Evolutionary conservation across 768 basidiomycete genomes (phyloP).

Genomic region (Mycena crocata): DNA sequence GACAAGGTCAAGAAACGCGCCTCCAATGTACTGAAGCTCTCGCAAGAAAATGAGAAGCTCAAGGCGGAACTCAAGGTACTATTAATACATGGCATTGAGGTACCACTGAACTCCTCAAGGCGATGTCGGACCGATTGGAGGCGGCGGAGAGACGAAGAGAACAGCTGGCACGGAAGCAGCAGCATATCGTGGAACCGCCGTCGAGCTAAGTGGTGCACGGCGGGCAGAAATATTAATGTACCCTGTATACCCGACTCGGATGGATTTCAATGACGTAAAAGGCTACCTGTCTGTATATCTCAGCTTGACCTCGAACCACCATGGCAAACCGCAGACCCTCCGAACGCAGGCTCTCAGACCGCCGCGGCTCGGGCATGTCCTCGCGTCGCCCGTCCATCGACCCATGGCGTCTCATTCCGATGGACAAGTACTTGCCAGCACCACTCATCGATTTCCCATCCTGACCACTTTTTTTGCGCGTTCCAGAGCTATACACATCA

Average conservation of each 20-base stretch:
- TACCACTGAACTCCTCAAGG: constrained; percentile 41
- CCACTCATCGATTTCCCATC: constrained; percentile 15
- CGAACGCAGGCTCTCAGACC: constrained; percentile 57
- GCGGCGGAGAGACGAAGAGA: constrained; percentile 75
- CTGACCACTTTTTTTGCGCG: constrained; percentile 28
- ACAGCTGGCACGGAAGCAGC: constrained; percentile 54
- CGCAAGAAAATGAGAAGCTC: constrained; percentile 84
- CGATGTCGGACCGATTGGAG: constrained; percentile 80
- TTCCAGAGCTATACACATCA: constrained; percentile 60
- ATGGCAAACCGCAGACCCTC: constrained; percentile 58
- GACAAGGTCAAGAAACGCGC: constrained; percentile 75
- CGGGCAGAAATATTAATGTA: constrained; percentile 16
- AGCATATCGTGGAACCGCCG: constrained; percentile 43
- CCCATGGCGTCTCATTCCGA: constrained; percentile 78
- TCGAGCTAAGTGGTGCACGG: constrained; percentile 41
- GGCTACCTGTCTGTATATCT: no score
- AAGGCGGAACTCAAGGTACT: constrained; percentile 69
- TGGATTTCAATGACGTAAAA: constrained; percentile 5
- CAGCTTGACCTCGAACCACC: constrained; percentile 27
- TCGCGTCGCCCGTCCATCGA: constrained; percentile 83
- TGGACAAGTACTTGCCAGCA: constrained; percentile 72
- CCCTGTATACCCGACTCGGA: constrained; percentile 5
- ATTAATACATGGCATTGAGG: constrained; percentile 15
- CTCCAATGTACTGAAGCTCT: constrained; percentile 80
- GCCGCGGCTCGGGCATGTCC: constrained; percentile 61